Evolutionary conservation across 306 rosid species (phyloP).

Genomic region (Castanea sativa): DNA sequence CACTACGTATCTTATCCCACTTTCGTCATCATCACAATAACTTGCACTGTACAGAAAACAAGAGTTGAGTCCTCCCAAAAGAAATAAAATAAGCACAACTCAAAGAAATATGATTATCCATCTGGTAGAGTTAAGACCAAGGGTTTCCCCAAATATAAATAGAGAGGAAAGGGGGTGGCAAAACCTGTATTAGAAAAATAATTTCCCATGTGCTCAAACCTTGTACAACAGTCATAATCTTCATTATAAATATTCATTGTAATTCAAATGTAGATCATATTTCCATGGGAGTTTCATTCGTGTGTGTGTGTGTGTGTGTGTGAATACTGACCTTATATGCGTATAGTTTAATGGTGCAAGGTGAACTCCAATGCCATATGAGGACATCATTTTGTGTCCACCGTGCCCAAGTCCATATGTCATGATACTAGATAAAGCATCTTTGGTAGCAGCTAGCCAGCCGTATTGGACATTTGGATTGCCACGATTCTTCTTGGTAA

Average conservation of each 20-base stretch:
- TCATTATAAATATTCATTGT: background rate
- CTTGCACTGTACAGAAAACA: constrained; percentile 58
- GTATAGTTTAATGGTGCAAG: constrained; percentile 53
- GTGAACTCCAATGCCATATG: constrained; percentile 67
- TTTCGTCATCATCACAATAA: constrained; percentile 82
- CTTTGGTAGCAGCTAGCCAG: constrained; percentile 73
- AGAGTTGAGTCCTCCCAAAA: constrained; percentile 35
- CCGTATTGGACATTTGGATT: constrained; percentile 71
- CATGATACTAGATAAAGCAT: constrained; percentile 50
- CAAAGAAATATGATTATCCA: background rate
- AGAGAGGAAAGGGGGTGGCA: background rate
- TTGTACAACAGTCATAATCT: background rate
- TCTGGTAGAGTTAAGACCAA: background rate
- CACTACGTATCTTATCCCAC: constrained; percentile 60
- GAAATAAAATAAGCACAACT: constrained; percentile 11
- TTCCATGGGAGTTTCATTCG: background rate
- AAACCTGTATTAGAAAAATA: no score
- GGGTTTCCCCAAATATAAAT: background rate
- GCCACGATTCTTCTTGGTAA: constrained; percentile 52
- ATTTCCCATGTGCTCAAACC: background rate
- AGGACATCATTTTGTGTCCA: constrained; percentile 39
- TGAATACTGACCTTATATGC: constrained; percentile 45
- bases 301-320: no score
- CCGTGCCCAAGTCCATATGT: constrained; percentile 66
- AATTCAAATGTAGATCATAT: background rate